Evolutionary conservation across 2,329 filamentous ascomycete species (phyloP).

Genomic region (Sporothrix protearum): DNA sequence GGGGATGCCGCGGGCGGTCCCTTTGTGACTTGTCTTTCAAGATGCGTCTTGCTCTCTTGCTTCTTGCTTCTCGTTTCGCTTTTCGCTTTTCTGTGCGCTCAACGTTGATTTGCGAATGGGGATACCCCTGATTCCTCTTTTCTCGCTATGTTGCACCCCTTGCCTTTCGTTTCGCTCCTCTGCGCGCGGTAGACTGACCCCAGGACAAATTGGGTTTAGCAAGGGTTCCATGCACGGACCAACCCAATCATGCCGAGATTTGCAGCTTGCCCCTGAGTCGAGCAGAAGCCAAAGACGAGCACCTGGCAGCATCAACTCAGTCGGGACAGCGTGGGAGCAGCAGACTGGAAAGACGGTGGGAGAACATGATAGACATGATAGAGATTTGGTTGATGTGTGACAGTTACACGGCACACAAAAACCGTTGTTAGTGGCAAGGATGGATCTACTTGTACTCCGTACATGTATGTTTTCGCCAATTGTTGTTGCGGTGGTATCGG

Average conservation of each 20-base stretch:
- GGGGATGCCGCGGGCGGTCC: not conserved
- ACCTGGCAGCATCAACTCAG: not conserved
- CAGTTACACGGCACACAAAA: not conserved
- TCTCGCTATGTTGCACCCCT: constrained; percentile 10
- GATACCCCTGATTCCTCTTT: constrained; percentile 21
- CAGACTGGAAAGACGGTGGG: not conserved
- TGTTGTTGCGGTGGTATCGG: not conserved
- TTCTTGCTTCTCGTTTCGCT: not conserved
- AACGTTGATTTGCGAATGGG: constrained; percentile 24
- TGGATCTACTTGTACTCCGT: too few relatives aligned
- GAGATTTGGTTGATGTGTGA: not conserved
- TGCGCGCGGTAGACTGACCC: constrained; percentile 7
- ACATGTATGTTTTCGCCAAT: not conserved
- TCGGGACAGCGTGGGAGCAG: not conserved
- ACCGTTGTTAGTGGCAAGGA: not conserved
- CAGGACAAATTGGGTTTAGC: constrained; percentile 17
- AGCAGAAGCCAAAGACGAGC: not conserved
- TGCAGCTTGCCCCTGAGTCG: constrained; percentile 20
- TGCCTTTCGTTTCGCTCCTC: not conserved
- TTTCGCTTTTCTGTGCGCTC: not conserved
- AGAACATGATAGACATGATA: not conserved
- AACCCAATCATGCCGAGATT: constrained; percentile 18
- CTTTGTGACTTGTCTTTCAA: not conserved
- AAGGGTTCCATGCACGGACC: constrained; percentile 17
- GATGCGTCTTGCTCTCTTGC: not conserved